Conservation (phyloP, 805 yeast species). For the Zygosaccharomyces lentus region DNA sequence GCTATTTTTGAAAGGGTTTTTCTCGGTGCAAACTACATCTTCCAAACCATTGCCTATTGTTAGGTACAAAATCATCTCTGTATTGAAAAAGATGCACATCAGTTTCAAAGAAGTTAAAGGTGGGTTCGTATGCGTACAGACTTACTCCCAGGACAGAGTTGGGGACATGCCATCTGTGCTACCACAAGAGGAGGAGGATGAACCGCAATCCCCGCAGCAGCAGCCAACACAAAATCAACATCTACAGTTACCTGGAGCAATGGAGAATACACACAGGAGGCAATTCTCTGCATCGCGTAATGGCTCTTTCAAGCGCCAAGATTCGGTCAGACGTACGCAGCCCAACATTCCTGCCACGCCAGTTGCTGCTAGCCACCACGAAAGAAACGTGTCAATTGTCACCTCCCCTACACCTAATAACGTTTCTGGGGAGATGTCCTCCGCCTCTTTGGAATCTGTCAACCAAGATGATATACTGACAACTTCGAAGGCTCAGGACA, state of each 20-base stretch:
- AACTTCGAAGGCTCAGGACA: conserved; percentile 57
- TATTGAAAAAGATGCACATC: conserved; percentile 70
- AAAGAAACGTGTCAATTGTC: conserved; percentile 26
- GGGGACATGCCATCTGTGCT: conserved; percentile 8
- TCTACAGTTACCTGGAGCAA: conserved; percentile 12
- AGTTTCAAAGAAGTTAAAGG: conserved; percentile 87
- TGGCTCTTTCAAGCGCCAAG: conserved; percentile 40
- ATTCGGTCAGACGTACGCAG: conserved; percentile 29
- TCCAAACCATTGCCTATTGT: conserved; percentile 87
- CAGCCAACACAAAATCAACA: conserved; percentile 7
- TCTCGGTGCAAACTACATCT: conserved; percentile 91
- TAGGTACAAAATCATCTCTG: conserved; percentile 75
- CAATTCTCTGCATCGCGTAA: conserved; percentile 26
- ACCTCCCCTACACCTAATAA: conserved; percentile 29
- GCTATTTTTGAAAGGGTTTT: conserved; percentile 85
- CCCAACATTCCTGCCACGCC: conserved; percentile 55
- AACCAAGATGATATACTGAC: conserved; percentile 40
- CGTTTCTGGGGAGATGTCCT: conserved; percentile 29
- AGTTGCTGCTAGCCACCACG: conserved; percentile 39
- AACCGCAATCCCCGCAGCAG: not conserved
- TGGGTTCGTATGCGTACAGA: conserved; percentile 81
- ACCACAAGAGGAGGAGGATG: not conserved
- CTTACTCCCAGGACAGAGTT: conserved; percentile 41
- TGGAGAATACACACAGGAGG: conserved; percentile 21
- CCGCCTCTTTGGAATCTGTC: conserved; percentile 34